Evolutionary conservation across 2,329 filamentous ascomycete species (phyloP).

Genomic region (Alternaria burnsii): DNA sequence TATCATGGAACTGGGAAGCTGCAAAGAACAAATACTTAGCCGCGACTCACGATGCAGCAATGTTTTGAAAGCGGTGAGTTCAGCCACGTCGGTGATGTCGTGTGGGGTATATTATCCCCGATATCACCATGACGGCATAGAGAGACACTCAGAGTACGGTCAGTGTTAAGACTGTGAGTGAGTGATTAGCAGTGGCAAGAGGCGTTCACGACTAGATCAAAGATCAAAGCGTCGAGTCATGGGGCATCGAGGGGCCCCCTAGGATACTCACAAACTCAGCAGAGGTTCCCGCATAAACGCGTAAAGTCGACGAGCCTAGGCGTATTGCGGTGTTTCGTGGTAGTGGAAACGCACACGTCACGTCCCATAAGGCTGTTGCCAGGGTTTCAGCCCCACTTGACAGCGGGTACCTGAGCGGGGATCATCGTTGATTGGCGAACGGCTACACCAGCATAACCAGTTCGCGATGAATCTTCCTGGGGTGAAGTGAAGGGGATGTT

Average conservation of each 20-base stretch:
- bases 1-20: background rate
- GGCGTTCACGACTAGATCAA: background rate
- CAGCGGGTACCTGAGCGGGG: conserved; percentile 13
- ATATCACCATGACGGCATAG: background rate
- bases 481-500: conserved; percentile 8
- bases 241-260: background rate
- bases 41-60: background rate
- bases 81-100: conserved; percentile 5
- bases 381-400: conserved; percentile 19
- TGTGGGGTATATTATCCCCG: background rate
- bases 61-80: conserved; percentile 3
- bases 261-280: background rate
- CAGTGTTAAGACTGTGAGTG: background rate
- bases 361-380: conserved; percentile 16
- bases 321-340: conserved; percentile 10
- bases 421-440: conserved; percentile 16
- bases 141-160: background rate
- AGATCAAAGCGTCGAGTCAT: background rate
- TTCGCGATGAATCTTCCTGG: conserved; percentile 7
- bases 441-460: conserved; percentile 1
- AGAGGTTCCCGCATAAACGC: background rate
- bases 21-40: background rate
- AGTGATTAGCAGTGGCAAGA: background rate
- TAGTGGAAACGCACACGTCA: conserved; percentile 18
- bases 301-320: background rate